A percentile compares a stretch with the other conserved stretches of the same genome.
Conservation (phyloP, 345 rosid genomes). For the Orychophragmus violaceus region DNA sequence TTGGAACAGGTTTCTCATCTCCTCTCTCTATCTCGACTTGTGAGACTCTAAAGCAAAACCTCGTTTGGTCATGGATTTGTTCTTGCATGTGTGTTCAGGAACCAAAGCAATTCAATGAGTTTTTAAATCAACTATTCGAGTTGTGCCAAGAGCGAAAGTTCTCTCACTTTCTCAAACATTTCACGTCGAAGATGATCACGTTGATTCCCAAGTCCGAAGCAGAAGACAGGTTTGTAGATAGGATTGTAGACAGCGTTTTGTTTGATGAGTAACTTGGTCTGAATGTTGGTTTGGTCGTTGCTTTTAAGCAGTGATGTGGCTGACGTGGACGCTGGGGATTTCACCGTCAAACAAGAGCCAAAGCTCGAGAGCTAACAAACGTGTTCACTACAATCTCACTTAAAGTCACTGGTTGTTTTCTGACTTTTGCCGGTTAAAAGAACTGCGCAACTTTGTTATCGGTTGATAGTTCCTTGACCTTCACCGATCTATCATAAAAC, state of each 20-base stretch:
- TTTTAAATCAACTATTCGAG: constrained; percentile 36
- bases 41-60: background rate
- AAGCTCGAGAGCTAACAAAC: constrained; percentile 23
- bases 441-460: no score
- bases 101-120: constrained; percentile 71
- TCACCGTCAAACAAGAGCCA: constrained; percentile 38
- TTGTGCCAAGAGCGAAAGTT: constrained; percentile 39
- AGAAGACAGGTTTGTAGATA: constrained; percentile 53
- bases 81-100: constrained; percentile 44
- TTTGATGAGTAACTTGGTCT: background rate
- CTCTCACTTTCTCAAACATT: constrained; percentile 37
- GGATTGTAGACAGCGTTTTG: background rate
- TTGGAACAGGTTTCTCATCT: constrained; percentile 66
- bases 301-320: constrained; percentile 49
- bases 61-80: background rate
- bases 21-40: constrained; percentile 9
- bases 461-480: no score
- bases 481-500: no score
- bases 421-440: no score
- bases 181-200: constrained; percentile 43
- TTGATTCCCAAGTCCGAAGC: constrained; percentile 82
- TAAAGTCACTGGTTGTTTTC: background rate
- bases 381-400: background rate
- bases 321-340: constrained; percentile 52
- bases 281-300: background rate